Evolutionary conservation across 208 protist species (phyloP).

Genomic region (Trypanosoma mega): DNA sequence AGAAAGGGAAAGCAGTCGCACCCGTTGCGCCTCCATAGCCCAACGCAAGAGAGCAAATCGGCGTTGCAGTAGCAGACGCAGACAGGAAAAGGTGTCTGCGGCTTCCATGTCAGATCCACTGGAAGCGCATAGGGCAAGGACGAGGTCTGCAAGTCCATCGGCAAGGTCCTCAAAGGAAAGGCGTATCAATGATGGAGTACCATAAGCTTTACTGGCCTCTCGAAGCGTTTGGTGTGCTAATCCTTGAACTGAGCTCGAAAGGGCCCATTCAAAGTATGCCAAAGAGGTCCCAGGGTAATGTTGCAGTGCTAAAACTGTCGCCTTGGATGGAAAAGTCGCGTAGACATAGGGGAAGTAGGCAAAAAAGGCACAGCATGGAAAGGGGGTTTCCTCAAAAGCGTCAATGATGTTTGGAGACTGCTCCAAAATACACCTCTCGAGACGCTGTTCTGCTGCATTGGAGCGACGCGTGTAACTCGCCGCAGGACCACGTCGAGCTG

Average conservation of each 20-base stretch:
- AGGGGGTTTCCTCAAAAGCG: not conserved
- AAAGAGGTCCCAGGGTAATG: conserved; percentile 6
- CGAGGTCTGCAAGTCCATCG: conserved; percentile 3
- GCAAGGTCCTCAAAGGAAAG: conserved; percentile 6
- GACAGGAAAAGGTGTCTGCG: not conserved
- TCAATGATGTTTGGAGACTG: conserved; percentile 12
- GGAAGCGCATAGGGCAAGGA: not conserved
- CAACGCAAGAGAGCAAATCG: not conserved
- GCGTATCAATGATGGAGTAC: not conserved
- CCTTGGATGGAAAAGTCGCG: conserved; percentile 19
- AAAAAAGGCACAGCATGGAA: conserved; percentile 11
- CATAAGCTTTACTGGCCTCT: not conserved
- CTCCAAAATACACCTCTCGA: conserved; percentile 8
- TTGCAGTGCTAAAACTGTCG: not conserved
- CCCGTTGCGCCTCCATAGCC: not conserved
- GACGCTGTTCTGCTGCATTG: not conserved
- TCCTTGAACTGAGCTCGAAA: conserved; percentile 1
- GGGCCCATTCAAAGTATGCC: conserved; percentile 17
- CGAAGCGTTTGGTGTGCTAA: not conserved
- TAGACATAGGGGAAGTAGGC: conserved; percentile 19
- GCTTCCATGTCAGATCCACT: not conserved
- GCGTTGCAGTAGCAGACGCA: conserved; percentile 6
- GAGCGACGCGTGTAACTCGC: not conserved
- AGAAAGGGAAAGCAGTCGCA: not conserved
- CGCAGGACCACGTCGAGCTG: not conserved